Evolutionary conservation across 2,329 filamentous ascomycete species (phyloP), one percentile per base, ranked within the genome.

Genomic region (Penicillium vulpinum): DNA sequence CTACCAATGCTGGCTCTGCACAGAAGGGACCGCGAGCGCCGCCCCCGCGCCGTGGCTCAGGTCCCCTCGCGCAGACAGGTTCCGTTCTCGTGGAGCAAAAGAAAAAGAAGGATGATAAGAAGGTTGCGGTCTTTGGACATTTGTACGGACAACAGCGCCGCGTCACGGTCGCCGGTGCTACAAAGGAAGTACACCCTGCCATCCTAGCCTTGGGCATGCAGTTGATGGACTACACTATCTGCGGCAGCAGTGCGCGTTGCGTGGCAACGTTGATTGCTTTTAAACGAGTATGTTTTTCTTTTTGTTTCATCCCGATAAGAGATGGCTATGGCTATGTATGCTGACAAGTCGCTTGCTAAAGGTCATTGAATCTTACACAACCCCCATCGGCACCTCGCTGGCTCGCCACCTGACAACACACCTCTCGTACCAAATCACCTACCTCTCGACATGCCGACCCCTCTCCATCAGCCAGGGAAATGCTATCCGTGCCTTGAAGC

Each of bases 401-500:
- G 89, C 92, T 21, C 88, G 94, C 33, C 92, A 99, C 78, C 87
- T 99, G 67, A 94, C 91, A 31, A 89, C 90, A 11, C 91, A 97
- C 75, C 86, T 99, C 58, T 94, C 92, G 69, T 91, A 92, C 36
- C 94, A 99, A 76, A 97, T 99, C 70, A 92, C 95, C 63, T 97
- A 95, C 71, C 84, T 99, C 59, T 90, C 91, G 58, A 91, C 91
- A 64, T 97, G 92, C 70, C 88, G 94, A n/a, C 92, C 94, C 33
- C 90, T 99, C 77, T 95, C 91, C 64, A 94, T 96, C 75, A 91
- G 91, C 60, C 96, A 97, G 88, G 94, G 94, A 59, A 99, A 97
- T 73, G 92, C 92, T 35, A 96, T 99, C 71, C 86, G 94, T 53
- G 93, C 92, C 82, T 83, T 99, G 48, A 99, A 99, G 80, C 85